phyloP scores from a whole-genome alignment of 2,329 filamentous ascomycete species.

The Pseudogymnoascus sp. region DNA sequence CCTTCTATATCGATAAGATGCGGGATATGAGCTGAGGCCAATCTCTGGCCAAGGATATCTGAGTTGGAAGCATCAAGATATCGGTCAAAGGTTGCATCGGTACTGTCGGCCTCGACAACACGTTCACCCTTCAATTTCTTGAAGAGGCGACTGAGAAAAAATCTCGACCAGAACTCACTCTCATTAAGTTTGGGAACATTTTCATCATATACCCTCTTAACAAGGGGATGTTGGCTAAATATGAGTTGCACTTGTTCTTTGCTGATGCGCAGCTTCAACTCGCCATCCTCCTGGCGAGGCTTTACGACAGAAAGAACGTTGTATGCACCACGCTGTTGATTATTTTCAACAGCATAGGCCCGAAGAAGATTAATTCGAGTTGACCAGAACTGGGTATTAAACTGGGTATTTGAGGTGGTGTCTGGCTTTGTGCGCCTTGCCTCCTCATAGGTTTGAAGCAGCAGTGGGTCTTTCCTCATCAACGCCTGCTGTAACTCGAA shows the following conservation, averaged over 20 bases:
- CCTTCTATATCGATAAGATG: slow-evolving; percentile 87
- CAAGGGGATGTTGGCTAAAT: slow-evolving; percentile 83
- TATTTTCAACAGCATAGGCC: slow-evolving; percentile 80
- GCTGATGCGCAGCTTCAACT: slow-evolving; percentile 73
- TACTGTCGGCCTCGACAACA: slow-evolving; percentile 66
- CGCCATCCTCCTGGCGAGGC: slow-evolving; percentile 64
- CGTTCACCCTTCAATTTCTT: slow-evolving; percentile 90
- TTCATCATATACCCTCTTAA: slow-evolving; percentile 86
- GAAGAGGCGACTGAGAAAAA: slow-evolving; percentile 83
- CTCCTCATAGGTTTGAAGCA: slow-evolving; percentile 82
- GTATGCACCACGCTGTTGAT: slow-evolving; percentile 81
- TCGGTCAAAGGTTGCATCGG: slow-evolving; percentile 74
- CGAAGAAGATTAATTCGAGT: slow-evolving; percentile 77
- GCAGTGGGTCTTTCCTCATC: slow-evolving; percentile 65
- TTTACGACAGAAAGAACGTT: slow-evolving; percentile 91
- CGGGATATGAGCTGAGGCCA: slow-evolving; percentile 61
- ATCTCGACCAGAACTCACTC: slow-evolving; percentile 82
- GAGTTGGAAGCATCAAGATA: slow-evolving; percentile 70
- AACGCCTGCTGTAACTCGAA: slow-evolving; percentile 80
- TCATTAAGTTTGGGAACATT: slow-evolving; percentile 77
- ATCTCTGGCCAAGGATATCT: slow-evolving; percentile 42
- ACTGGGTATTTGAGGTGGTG: slow-evolving; percentile 68
- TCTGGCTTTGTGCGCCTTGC: slow-evolving; percentile 76
- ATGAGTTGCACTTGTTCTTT: slow-evolving; percentile 91
- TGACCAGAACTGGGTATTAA: slow-evolving; percentile 92